Base-by-base conservation (phyloP, 1,284 basidiomycete genomes). In the Cryptococcus sp. region DNA sequence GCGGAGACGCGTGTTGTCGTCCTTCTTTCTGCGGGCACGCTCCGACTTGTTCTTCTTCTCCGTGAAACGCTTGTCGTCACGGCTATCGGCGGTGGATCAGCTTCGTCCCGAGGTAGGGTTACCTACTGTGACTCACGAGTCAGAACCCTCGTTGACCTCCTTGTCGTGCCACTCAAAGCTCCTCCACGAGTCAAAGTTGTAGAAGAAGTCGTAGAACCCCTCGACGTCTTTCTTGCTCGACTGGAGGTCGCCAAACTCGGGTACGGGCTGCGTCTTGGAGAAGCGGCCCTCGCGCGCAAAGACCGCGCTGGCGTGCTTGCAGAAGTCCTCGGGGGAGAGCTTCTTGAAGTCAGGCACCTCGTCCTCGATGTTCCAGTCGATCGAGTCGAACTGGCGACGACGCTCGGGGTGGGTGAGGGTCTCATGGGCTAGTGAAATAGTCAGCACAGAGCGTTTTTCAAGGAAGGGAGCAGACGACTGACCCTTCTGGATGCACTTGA, bases 1-100 rank as follows among this genome's bases (percentile, higher is more conserved):
- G 55, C 96, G 87, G 40, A 98, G 78, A 68, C 94, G 88, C 2
- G 91, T 88, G 56, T 86, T 98, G 79, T 98, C 96, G 72, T 97
- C 96, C 84, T 97, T 98, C 83, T 98, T 98, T 78, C 92, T 84
- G 56, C 91, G 85, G 2, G 91, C 88, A 46, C 96, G 91, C 79
- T 98, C 96, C 21, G 89, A 81, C 79, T 96, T 95, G 86, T 98
- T 98, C 84, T 98, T 98, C 84, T 98, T 98, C 80, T 98, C 96
- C 7, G 91, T 92, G 80, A 94, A 97, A 44, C 96, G 89, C 81
- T 98, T 98, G 76, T 98, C 94, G 76, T 98, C 95, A 64, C 96
- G 95, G 74, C 89, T 91, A 62, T 20, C 28, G 18, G 2, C 4
- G 43, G 9, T 33, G n/a, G 42, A 16, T 42, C 8, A 24, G 28